Percentiles rank a stretch among this genome's conserved stretches.
phyloP scores from a whole-genome alignment of 2,329 filamentous ascomycete genomes.

The Chrysoporthe puriensis region DNA sequence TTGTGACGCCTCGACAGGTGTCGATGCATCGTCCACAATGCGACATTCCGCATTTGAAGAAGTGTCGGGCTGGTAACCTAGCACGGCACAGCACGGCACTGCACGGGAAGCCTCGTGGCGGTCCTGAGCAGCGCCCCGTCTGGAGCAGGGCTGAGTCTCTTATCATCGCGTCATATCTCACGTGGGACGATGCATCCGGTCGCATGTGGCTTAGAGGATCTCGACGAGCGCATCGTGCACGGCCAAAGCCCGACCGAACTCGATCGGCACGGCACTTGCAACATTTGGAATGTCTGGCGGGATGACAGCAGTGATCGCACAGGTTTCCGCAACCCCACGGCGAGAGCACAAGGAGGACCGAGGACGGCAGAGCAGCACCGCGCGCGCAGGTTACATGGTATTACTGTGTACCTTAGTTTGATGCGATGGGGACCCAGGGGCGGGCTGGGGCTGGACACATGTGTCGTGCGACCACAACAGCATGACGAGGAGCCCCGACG shows the following conservation, averaged over 20 bases:
- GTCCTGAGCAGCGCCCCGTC: background rate
- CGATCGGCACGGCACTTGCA: constrained; percentile 9
- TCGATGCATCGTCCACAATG: background rate
- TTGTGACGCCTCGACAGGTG: background rate
- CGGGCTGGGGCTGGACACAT: background rate
- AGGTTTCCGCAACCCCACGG: background rate
- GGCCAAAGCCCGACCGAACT: background rate
- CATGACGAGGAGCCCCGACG: background rate
- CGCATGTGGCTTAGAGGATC: background rate
- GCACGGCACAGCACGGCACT: background rate
- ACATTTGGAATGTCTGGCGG: constrained; percentile 7
- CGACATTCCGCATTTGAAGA: constrained; percentile 4
- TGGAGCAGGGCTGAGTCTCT: background rate
- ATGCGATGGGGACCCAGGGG: background rate
- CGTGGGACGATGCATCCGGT: background rate
- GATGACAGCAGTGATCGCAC: background rate
- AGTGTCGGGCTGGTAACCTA: background rate
- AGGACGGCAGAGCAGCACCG: background rate
- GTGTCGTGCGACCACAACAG: constrained; percentile 6
- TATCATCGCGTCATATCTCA: constrained; percentile 5
- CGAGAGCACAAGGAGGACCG: background rate
- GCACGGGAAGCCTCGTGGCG: constrained; percentile 5
- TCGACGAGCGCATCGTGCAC: background rate
- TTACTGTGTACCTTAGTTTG: no score
- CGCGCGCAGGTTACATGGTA: background rate